Evolutionary conservation across 257 asterid genomes (phyloP).

Genomic region (Plectranthus barbatus): DNA sequence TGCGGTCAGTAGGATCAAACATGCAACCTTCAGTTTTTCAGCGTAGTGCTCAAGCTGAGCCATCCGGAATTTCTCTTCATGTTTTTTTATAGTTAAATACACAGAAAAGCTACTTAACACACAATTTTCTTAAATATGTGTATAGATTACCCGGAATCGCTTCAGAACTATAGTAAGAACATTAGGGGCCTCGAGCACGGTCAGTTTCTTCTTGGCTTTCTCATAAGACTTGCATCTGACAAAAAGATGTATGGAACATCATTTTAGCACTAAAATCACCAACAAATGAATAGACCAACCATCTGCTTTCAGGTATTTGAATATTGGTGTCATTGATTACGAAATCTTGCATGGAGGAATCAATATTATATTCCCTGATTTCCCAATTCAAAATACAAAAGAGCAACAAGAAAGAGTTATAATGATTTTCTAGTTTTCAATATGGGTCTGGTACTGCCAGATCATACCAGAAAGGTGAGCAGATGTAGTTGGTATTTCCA

Average conservation of each 20-base stretch:
- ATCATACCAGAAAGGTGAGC: neutral
- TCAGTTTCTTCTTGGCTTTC: slow-evolving; percentile 56
- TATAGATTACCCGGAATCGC: slow-evolving; percentile 37
- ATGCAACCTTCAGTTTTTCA: no score
- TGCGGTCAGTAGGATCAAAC: no score
- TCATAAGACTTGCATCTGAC: slow-evolving; percentile 59
- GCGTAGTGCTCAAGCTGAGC: no score
- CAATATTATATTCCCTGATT: neutral
- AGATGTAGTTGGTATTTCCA: neutral
- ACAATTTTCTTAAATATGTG: neutral
- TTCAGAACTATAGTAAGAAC: slow-evolving; percentile 52
- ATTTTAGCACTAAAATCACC: slow-evolving; percentile 4
- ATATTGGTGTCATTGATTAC: neutral
- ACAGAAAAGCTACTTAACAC: no score
- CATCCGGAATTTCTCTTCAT: no score
- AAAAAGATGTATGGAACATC: neutral
- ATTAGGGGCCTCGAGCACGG: slow-evolving; percentile 52
- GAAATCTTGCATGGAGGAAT: neutral
- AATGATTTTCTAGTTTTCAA: neutral
- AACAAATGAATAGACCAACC: neutral
- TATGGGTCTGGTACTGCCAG: neutral
- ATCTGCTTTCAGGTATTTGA: neutral
- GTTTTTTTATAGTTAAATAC: no score
- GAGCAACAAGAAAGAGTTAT: neutral
- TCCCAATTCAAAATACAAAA: neutral